Evolutionary conservation across 257 asterid genomes (phyloP), one percentile per base, ranked within the genome.

Genomic region (Eucommia ulmoides): DNA sequence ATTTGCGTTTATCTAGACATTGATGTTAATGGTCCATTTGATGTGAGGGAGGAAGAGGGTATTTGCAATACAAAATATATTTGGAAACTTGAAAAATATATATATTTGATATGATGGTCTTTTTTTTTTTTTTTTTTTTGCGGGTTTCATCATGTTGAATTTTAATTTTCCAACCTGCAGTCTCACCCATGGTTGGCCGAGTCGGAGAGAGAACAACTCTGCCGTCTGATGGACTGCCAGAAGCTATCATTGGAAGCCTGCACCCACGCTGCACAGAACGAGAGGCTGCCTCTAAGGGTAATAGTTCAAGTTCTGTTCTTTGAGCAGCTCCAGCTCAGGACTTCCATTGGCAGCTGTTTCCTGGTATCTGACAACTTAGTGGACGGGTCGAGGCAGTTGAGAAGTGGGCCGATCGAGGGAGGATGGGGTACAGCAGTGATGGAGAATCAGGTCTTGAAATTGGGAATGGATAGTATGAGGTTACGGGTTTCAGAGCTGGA

Each of bases 201-300:
- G 49, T 65, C 93, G 0, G 94, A 89, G 60, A 69, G 94, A 51
- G 97, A 89, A 57, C 88, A 80, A 20, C 97, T 89, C 58, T 85
- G 96, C 73, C 59, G 97, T 61, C 72, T 89, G 23, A 74, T 89
- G 82, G 97, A 89, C 82, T 89, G 97, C 74, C 97, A 89, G 80
- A 89, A 89, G 49, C 96, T 89, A 49, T 89, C 97, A 10, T 62
- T 89, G 15, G 97, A 89, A 68, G 97, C 97, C 8, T 89, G 96
- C 76, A 89, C 97, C 0, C 97, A 88, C 54, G 97, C 97, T 23
- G 97, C 97, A 8, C 97, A 88, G 62, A 88, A 88, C 45, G 97
- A 88, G 61, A 67, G 97, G 67, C 78, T 88, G 33, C 97, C 96
- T 0, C 45, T 88, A 49, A 78, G 97, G 71, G 56, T 82, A 45